Evolutionary conservation across 2,329 filamentous ascomycete species (phyloP), one percentile per base, ranked within the genome.

Genomic region (Penicillium sclerotiorum): DNA sequence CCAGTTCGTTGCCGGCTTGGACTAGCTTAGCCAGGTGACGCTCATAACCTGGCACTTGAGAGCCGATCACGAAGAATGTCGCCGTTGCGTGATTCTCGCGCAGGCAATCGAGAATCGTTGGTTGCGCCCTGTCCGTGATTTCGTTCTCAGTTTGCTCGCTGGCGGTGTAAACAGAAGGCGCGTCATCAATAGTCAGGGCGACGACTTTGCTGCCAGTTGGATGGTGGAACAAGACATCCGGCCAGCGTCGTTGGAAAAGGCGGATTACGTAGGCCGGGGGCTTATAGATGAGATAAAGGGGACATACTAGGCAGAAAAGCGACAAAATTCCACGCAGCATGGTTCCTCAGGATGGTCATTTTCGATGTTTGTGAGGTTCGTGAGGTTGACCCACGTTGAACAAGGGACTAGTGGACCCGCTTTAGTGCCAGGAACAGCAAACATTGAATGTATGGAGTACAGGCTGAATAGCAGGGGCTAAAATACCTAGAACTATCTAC

Each of bases 1-100:
- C 91, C 3, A 96, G 76, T 74, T 91, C 88, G 67, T 88, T 82
- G 18, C 85, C 85, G 41, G 72, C 75, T 30, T 75, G 73, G n/a
- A 89, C 75, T 1, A 88, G 73, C 32, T 81, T 75, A 36, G 77
- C 71, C 25, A 90, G 75, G 3, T 79, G 69, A 5, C 75, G 72
- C 63, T 86, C 79, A 3, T 74, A 69, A 1, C 80, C 82, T 0
- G 75, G 59, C 8, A 90, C 84, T 73, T 96, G 90, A 2, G 80
- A 80, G 8, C 91, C 91, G 60, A 96, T 95, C 25, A 95, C 80
- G 70, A 96, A 96, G 69, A 95, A 94, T 0, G 91, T 96, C 0
- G 91, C 91, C 17, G 78, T 82, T 12, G 87, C 89, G 49, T 80
- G 78, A 63, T 90, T 79, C 20, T 77, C 76, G 45, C 77, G 74